phyloP scores from a whole-genome alignment of 345 rosid species.

The Aquilaria sinensis region DNA sequence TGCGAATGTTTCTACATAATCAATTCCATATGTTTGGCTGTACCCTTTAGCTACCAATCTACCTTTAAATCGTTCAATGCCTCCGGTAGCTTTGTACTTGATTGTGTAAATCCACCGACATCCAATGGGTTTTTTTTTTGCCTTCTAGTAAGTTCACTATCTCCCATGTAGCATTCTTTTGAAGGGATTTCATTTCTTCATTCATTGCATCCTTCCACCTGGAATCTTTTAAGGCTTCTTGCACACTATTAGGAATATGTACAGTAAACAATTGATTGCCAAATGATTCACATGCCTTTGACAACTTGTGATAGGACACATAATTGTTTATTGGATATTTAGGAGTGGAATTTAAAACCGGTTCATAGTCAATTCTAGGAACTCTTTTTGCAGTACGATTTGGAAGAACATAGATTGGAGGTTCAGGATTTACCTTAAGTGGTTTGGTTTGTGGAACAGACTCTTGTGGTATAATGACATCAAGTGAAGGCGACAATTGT shows the following conservation, averaged over 20 bases:
- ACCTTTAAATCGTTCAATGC: not conserved
- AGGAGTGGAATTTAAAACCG: not conserved
- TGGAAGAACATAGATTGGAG: too few relatives aligned
- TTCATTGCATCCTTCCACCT: not conserved
- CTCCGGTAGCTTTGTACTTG: not conserved
- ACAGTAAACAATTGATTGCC: not conserved
- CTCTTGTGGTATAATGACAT: too few relatives aligned
- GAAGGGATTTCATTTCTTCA: not conserved
- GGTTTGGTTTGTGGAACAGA: too few relatives aligned
- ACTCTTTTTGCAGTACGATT: too few relatives aligned
- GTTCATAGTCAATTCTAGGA: not conserved
- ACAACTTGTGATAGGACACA: not conserved
- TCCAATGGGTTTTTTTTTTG: constrained; percentile 1
- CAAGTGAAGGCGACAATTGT: too few relatives aligned
- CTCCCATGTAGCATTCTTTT: too few relatives aligned
- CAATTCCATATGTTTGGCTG: not conserved
- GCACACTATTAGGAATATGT: not conserved
- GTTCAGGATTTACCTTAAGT: not conserved
- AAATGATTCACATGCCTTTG: not conserved
- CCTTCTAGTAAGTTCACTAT: too few relatives aligned
- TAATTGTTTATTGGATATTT: constrained; percentile 2
- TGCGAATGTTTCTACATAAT: not conserved
- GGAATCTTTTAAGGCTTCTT: not conserved
- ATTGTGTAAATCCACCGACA: too few relatives aligned
- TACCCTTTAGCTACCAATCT: not conserved